Base-by-base conservation (phyloP, 1,139 yeast genomes). In the Sugiyamaella pinicola region DNA sequence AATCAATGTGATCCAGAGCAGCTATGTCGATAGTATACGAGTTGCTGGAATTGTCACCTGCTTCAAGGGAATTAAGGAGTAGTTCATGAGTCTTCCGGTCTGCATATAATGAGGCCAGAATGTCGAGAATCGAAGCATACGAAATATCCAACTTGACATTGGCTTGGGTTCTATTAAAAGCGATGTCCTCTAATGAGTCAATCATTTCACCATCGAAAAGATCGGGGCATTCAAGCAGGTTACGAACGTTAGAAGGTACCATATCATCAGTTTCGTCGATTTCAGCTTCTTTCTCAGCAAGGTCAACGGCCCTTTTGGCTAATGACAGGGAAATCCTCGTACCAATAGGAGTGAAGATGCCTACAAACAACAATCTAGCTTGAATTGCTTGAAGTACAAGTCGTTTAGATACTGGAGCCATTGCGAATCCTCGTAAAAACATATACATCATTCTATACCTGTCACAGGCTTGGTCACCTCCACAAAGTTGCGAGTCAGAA, bases 401-500 rank as follows among this genome's bases (percentile, higher is more conserved):
- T 9, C 71, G 61, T 19, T 57, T 47, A 2, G 71, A 63, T 17
- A 64, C 57, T 3, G 68, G 62, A 28, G 63, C 61, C 5, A 67
- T 55, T 38, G 64, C 50, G 42, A 66, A 61, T 22, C 69, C 62
- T 41, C 65, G 62, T 42, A 66, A 56, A 46, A 71, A 61, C 26
- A 69, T 62, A 42, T 59, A 57, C 18, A 66, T 46, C 22, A 71
- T 57, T 19, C 70, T 57, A n/a, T 53, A 49, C 18, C 57, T 53
- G 34, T 61, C 58, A 54, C 63, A 55, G 12, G 58, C 57, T n/a
- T 54, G 50, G 48, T 70, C 73, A 12, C 74, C 74, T 21, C 74
- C 74, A 47, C 69, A 62, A 6, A 71, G 66, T 58, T 71, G 74
- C n/a, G 72, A 65, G 52, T 71, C 74, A 43, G 68, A 63, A 4